Evolutionary conservation across 495 filamentous ascomycete genomes (phyloP), one percentile per base, ranked within the genome.

Genomic region (Podospora tetraspora): DNA sequence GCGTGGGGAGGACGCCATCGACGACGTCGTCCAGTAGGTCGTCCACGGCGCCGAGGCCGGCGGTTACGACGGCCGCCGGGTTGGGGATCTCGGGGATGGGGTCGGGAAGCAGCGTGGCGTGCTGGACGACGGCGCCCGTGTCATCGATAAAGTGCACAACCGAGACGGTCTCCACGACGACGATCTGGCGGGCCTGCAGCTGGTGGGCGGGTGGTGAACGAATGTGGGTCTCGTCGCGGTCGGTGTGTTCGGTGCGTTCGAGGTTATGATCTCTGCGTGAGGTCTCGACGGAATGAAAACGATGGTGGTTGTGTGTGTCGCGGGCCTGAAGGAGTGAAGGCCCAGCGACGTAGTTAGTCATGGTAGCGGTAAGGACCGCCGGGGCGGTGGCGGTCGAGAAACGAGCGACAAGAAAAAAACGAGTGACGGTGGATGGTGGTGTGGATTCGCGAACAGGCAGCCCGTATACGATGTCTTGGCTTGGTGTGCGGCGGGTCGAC

Each of bases 301-400:
- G 70, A 63, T 68, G 76, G 57, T 76, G 74, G 69, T 72, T 57
- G 69, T 72, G 76, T 65, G 61, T 72, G 62, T 75, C 72, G 71
- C 79, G 82, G 81, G 80, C 74, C 82, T 84, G 82, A 84, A 78
- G 70, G 82, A 84, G 82, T 83, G 82, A 83, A 83, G 82, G 75
- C 80, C 81, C 80, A 76, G 73, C 76, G 72, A 74, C 77, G 74
- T 75, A 76, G 76, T 81, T 81, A 76, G 82, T 81, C 82, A 84
- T 84, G 69, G 79, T 75, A 80, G 65, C 70, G 72, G 78, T 76
- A 75, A 73, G 75, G 77, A 63, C 62, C 57, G 62, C 66, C 63
- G 74, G 73, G 72, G 74, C 73, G 68, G 73, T 76, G 70, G 43
- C 43, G 43, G 43, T 52, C 43, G 43, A n/a, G 56, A 32, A 66